A percentile compares a stretch with the other conserved stretches of the same genome.
Conservation (phyloP, 2,329 filamentous ascomycete genomes). For the Cladophialophora yegresii region DNA sequence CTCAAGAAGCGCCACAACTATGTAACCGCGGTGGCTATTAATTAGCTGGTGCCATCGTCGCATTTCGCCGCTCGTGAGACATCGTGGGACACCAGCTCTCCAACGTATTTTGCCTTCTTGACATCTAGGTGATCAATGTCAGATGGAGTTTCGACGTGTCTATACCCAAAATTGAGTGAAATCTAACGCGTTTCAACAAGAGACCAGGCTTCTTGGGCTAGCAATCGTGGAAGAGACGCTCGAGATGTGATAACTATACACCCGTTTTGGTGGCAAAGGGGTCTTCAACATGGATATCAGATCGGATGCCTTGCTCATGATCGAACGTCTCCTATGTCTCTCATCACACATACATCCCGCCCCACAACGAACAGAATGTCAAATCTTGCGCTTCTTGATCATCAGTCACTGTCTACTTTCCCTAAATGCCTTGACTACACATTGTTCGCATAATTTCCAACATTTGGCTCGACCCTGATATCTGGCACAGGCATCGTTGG, state of each 20-base stretch:
- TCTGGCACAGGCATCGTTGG: conserved; percentile 26
- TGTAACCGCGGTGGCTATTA: no score
- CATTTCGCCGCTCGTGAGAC: no score
- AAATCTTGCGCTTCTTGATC: neutral
- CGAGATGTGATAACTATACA: neutral
- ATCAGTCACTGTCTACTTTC: neutral
- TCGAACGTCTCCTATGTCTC: neutral
- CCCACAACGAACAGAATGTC: neutral
- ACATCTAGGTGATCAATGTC: no score
- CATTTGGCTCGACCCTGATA: conserved; percentile 26
- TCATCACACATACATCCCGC: neutral
- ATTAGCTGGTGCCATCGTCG: no score
- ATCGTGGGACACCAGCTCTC: no score
- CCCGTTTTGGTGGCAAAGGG: neutral
- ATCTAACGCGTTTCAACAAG: neutral
- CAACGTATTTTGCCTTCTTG: no score
- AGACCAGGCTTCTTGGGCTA: neutral
- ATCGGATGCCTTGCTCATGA: neutral
- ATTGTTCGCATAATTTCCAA: conserved; percentile 25
- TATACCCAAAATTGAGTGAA: neutral
- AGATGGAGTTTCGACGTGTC: no score
- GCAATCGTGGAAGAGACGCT: neutral
- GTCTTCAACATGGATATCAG: neutral
- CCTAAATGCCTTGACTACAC: conserved; percentile 13
- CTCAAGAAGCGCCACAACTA: no score